Conservation (phyloP, 805 yeast genomes). For the Starmerella apis region DNA sequence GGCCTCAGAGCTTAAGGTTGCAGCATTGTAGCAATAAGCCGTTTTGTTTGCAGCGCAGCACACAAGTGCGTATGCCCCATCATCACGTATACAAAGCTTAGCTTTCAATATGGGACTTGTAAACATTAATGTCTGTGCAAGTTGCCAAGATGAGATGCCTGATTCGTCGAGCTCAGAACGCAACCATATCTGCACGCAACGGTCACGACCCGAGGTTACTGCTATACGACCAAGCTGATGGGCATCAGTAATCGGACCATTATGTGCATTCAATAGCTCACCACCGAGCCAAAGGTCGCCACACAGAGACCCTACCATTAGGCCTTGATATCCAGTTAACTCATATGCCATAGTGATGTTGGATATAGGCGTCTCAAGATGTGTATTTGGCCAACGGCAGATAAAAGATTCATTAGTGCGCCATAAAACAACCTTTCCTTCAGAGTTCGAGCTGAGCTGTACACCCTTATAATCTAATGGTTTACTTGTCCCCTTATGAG, state of each 20-base stretch:
- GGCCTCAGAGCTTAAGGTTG: constrained; percentile 20
- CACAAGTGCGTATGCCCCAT: constrained; percentile 29
- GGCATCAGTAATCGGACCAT: constrained; percentile 23
- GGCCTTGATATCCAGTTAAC: not conserved
- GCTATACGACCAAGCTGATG: constrained; percentile 8
- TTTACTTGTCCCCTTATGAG: not conserved
- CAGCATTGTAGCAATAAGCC: constrained; percentile 41
- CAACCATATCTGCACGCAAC: constrained; percentile 22
- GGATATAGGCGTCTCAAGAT: not conserved
- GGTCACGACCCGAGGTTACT: constrained; percentile 21
- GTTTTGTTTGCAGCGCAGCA: constrained; percentile 52
- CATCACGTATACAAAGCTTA: constrained; percentile 29
- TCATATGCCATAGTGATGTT: constrained; percentile 10
- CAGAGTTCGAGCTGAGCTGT: not conserved
- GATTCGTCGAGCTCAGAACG: not conserved
- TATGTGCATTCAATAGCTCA: constrained; percentile 18
- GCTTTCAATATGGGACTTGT: constrained; percentile 20
- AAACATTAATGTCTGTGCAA: constrained; percentile 43
- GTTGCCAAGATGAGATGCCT: constrained; percentile 37
- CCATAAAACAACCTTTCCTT: constrained; percentile 13
- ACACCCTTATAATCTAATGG: not conserved
- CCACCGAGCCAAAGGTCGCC: constrained; percentile 14
- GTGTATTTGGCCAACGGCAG: constrained; percentile 10
- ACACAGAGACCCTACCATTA: constrained; percentile 14
- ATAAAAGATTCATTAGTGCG: constrained; percentile 3